Conservation (phyloP, 73 alveolate species). For the Paramecium caudatum region DNA sequence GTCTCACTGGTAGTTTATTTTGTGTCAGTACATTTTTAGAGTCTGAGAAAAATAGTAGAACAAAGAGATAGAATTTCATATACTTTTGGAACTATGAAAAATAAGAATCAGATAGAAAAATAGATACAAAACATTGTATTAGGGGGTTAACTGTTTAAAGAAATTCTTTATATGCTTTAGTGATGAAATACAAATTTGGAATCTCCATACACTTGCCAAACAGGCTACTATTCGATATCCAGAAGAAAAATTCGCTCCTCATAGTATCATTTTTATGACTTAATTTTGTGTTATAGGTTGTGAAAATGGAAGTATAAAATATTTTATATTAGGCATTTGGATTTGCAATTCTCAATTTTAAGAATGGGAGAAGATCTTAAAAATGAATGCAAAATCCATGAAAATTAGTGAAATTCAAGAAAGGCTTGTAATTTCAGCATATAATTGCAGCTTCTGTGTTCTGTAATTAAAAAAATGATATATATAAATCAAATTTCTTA, state of each 20-base stretch:
- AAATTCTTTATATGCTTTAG: no score
- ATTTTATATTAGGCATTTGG: background rate
- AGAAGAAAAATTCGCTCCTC: background rate
- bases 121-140: slow-evolving; percentile 2
- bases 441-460: background rate
- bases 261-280: background rate
- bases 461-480: background rate
- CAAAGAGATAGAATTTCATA: background rate
- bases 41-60: background rate
- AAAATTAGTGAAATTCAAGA: background rate
- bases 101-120: background rate
- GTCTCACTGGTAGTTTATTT: background rate
- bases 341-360: background rate
- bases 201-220: background rate
- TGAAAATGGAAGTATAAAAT: slow-evolving; percentile 35
- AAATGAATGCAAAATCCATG: background rate
- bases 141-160: no score
- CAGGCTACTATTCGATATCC: background rate
- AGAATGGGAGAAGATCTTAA: background rate
- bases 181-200: background rate
- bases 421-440: background rate
- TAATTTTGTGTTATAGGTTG: background rate
- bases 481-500: slow-evolving; percentile 43
- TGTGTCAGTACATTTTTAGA: background rate
- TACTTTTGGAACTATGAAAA: slow-evolving; percentile 22